A percentile compares a stretch with the other conserved stretches of the same genome.
Conservation (phyloP, 2,329 filamentous ascomycete genomes). For the Juglanconis sp. region DNA sequence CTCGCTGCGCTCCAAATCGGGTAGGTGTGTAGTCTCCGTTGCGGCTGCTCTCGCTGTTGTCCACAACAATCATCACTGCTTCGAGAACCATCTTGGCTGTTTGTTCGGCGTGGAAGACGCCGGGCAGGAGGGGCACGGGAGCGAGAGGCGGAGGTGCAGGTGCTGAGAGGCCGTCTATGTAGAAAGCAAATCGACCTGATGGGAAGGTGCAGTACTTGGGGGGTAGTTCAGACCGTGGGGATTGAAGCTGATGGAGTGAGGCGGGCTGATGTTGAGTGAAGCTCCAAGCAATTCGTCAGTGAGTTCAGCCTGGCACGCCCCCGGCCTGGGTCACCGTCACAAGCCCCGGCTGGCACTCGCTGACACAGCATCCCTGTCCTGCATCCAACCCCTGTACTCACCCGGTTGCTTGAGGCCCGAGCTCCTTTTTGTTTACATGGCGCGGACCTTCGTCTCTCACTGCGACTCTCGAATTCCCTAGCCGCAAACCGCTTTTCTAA, state of each 20-base stretch:
- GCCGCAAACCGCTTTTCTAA: neutral
- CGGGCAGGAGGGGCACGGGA: constrained; percentile 25
- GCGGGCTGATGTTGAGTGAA: neutral
- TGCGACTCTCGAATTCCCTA: neutral
- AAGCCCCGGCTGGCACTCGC: constrained; percentile 10
- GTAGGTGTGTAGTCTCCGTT: constrained; percentile 93
- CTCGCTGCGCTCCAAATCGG: constrained; percentile 92
- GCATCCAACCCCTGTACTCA: neutral
- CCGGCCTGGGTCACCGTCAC: constrained; percentile 2
- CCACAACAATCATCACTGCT: constrained; percentile 98
- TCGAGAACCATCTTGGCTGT: constrained; percentile 85
- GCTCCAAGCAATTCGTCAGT: constrained; percentile 18
- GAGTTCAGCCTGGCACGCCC: constrained; percentile 20
- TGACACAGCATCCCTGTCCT: neutral
- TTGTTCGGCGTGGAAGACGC: constrained; percentile 16
- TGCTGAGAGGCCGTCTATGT: neutral
- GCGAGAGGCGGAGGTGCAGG: neutral
- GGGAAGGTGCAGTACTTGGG: neutral
- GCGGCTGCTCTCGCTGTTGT: constrained; percentile 98
- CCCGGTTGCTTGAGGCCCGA: neutral
- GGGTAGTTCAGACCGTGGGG: no score
- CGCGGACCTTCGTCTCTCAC: neutral
- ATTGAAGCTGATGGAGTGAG: neutral
- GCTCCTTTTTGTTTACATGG: neutral
- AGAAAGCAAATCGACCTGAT: neutral